phyloP scores from a whole-genome alignment of 139 green algal species.

The Astrephomene gubernaculifera region DNA sequence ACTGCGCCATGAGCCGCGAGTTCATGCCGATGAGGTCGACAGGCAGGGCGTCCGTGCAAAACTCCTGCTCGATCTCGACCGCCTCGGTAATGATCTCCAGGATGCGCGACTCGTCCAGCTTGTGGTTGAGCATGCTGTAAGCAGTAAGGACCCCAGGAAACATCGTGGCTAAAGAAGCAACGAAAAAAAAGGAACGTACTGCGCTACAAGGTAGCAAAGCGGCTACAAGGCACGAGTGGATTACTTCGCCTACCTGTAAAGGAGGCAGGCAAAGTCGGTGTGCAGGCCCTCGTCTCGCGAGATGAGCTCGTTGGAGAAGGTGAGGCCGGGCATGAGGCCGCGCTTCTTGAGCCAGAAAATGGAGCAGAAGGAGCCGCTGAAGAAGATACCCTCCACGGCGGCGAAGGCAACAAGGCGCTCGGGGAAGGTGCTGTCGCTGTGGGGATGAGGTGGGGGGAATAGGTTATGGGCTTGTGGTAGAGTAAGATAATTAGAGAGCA shows the following conservation, averaged over 20 bases:
- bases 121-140: conserved; percentile 88
- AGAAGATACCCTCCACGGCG: conserved; percentile 99
- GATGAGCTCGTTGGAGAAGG: conserved; percentile 99
- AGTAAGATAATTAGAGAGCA: too few species aligned
- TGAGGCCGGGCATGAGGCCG: conserved; percentile 98
- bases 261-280: conserved; percentile 97
- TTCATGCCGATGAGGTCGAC: conserved; percentile 92
- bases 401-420: conserved; percentile 91
- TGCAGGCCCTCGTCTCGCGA: conserved; percentile 97
- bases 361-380: conserved; percentile 89
- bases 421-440: conserved; percentile 44
- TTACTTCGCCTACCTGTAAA: conserved; percentile 87
- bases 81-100: conserved; percentile 90
- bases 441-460: neutral
- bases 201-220: too few species aligned
- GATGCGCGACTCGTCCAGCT: conserved; percentile 75
- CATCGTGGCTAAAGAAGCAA: too few species aligned
- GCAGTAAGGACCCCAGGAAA: neutral
- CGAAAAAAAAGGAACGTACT: too few species aligned
- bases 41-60: conserved; percentile 68
- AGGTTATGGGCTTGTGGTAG: neutral
- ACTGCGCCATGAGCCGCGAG: conserved; percentile 86
- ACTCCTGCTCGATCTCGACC: conserved; percentile 96
- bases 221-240: too few species aligned
- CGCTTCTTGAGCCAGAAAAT: conserved; percentile 99